phyloP scores from a whole-genome alignment of 2,329 filamentous ascomycete genomes.

The Microcyclospora tardicrescens region DNA sequence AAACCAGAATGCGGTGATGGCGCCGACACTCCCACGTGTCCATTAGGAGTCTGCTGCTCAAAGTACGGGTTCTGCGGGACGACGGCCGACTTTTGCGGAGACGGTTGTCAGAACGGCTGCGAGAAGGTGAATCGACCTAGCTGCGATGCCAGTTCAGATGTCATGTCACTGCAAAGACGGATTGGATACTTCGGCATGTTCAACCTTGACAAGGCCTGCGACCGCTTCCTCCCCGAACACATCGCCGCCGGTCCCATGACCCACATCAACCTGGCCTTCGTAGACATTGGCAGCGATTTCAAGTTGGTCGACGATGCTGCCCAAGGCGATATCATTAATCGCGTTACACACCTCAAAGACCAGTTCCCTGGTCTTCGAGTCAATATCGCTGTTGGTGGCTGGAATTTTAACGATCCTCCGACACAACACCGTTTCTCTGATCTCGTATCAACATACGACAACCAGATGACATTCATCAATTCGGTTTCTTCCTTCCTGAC shows the following conservation, averaged over 20 bases:
- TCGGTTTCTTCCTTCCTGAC: slow-evolving; percentile 5
- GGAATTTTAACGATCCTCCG: slow-evolving; percentile 23
- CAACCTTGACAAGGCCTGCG: slow-evolving; percentile 4
- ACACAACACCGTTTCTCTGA: slow-evolving; percentile 17
- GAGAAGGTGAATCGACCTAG: too few species aligned
- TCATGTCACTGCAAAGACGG: not conserved
- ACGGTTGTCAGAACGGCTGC: slow-evolving; percentile 6
- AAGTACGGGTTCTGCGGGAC: slow-evolving; percentile 8
- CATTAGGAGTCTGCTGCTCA: slow-evolving; percentile 11
- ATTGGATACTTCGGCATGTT: slow-evolving; percentile 12
- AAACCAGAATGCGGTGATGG: slow-evolving; percentile 9
- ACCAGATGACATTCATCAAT: not conserved
- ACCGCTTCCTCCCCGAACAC: slow-evolving; percentile 2
- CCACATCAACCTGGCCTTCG: slow-evolving; percentile 6
- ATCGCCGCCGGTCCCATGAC: slow-evolving; percentile 4
- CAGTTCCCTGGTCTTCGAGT: slow-evolving; percentile 15
- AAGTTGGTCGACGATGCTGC: not conserved
- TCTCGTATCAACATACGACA: slow-evolving; percentile 17
- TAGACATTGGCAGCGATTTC: not conserved
- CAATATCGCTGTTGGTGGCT: slow-evolving; percentile 31
- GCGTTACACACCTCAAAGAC: not conserved
- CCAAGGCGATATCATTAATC: too few species aligned
- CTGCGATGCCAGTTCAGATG: not conserved
- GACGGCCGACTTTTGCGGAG: slow-evolving; percentile 7
- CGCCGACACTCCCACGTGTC: slow-evolving; percentile 6